phyloP scores from a whole-genome alignment of 352 stramenopile genomes.

The Pythium apleroticum region DNA sequence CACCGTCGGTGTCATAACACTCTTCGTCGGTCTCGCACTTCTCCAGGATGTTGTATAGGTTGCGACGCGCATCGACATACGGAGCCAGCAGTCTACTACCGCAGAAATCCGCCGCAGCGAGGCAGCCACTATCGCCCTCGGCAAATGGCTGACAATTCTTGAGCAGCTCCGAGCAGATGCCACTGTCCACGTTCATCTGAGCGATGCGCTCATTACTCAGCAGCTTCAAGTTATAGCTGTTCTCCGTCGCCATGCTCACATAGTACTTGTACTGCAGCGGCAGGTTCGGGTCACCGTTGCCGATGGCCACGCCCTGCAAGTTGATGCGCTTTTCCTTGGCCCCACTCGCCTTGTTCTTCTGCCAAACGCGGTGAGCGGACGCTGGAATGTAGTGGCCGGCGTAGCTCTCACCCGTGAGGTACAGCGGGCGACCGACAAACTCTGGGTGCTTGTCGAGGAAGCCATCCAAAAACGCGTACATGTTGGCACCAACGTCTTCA shows the following conservation, averaged over 20 bases:
- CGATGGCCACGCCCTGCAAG: constrained; percentile 34
- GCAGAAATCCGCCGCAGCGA: constrained; percentile 22
- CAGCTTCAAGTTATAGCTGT: constrained; percentile 34
- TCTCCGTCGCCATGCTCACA: constrained; percentile 31
- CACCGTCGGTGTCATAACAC: constrained; percentile 14
- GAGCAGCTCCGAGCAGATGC: constrained; percentile 27
- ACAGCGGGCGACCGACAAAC: constrained; percentile 32
- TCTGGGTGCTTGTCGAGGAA: constrained; percentile 35
- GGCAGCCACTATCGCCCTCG: constrained; percentile 16
- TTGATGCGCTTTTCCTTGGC: constrained; percentile 25
- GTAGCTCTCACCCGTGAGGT: constrained; percentile 40
- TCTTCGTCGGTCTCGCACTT: constrained; percentile 22
- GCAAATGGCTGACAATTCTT: constrained; percentile 18
- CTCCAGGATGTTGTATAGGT: constrained; percentile 36
- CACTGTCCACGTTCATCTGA: constrained; percentile 21
- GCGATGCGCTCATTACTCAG: constrained; percentile 16
- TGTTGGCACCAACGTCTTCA: constrained; percentile 34
- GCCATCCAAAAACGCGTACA: constrained; percentile 36
- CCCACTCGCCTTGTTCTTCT: constrained; percentile 14
- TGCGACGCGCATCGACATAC: constrained; percentile 17
- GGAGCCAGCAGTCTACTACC: constrained; percentile 24
- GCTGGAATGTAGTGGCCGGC: constrained; percentile 37
- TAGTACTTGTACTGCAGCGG: constrained; percentile 29
- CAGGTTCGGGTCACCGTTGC: constrained; percentile 34
- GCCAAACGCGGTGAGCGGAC: constrained; percentile 29